Base-by-base conservation (phyloP, 2,329 filamentous ascomycete genomes). In the Colletotrichum sp. region DNA sequence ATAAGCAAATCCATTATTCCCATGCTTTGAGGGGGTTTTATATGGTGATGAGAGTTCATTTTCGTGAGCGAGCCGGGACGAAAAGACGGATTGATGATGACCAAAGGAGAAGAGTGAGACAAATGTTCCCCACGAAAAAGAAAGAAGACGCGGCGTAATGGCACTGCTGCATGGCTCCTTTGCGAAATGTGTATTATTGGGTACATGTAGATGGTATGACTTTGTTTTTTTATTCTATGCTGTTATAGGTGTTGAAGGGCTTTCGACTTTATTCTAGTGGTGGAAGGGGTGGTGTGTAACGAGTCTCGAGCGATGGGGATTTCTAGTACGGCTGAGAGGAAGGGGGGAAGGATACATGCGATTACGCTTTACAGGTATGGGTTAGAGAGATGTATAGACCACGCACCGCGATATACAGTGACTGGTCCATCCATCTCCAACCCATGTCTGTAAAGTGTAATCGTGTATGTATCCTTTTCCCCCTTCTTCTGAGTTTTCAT, bases 181-280 rank as follows among this genome's bases (percentile, higher is more conserved):
- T 52, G 61, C 55, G 8, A 44, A 34, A 59, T 75, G 63, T 75
- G 63, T 72, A 72, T 72, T 75, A 64, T 64, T 75, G 55, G 63
- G 25, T 74, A 74, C 64, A 48, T 75, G 72, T 71, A 74, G 72
- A 71, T 15, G 59, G 59, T 74, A 72, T 72, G 63, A 64, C 63
- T n/a, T 30, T 28, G 7, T 44, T 68, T 59, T 12, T 12, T 61
- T 25, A 4, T 34, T 61, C 19, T 22, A 9, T 28, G 22, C 61
- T 60, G 34, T 39, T 59, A 65, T 36, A 55, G 63, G 63, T 63
- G 36, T 68, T 55, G 22, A 22, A 28, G 55, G 39, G 11, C n/a
- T 52, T 48, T 48, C 6, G 19, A 48, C 9, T n/a, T 44, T 2
- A 3, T 16, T n/a, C 36, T 55, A 27, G n/a, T 27, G n/a, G 12